A percentile compares a stretch with the other conserved stretches of the same genome.
Conservation (phyloP, 495 filamentous ascomycete genomes). For the Penicillium bovifimosum region DNA sequence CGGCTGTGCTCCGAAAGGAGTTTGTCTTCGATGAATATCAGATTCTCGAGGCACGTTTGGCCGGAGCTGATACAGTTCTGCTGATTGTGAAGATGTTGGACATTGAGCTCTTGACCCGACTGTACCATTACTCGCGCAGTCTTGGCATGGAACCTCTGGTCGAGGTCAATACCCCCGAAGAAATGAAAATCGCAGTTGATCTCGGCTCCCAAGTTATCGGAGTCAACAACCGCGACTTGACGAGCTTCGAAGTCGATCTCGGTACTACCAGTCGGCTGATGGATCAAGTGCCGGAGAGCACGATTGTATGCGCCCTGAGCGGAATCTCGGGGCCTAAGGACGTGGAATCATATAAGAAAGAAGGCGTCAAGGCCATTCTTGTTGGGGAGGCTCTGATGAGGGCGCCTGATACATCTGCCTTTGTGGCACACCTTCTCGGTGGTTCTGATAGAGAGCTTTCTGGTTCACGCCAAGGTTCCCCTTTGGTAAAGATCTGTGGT, state of each 20-base stretch:
- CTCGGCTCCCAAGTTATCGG: conserved; percentile 93
- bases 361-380: conserved; percentile 86
- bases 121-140: conserved; percentile 83
- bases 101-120: conserved; percentile 59
- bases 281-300: conserved; percentile 73
- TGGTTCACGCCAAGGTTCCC: conserved; percentile 25
- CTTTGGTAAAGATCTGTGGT: conserved; percentile 93
- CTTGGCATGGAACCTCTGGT: conserved; percentile 98
- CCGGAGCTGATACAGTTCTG: conserved; percentile 90
- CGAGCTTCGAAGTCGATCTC: conserved; percentile 93
- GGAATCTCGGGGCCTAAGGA: conserved; percentile 90
- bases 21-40: conserved; percentile 99
- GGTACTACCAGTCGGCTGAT: conserved; percentile 89
- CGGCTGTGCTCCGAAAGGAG: conserved; percentile 89
- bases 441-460: conserved; percentile 34
- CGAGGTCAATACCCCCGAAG: conserved; percentile 89
- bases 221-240: conserved; percentile 95
- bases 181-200: conserved; percentile 82
- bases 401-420: conserved; percentile 68
- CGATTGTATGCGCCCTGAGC: conserved; percentile 91
- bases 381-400: conserved; percentile 97
- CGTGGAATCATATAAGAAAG: conserved; percentile 78
- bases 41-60: conserved; percentile 88
- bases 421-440: conserved; percentile 76
- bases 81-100: conserved; percentile 98